These are phyloP conservation scores for Irpex sp. DNA, from an alignment of 1,284 basidiomycete genomes.

Conservation along the genomic window DNA sequence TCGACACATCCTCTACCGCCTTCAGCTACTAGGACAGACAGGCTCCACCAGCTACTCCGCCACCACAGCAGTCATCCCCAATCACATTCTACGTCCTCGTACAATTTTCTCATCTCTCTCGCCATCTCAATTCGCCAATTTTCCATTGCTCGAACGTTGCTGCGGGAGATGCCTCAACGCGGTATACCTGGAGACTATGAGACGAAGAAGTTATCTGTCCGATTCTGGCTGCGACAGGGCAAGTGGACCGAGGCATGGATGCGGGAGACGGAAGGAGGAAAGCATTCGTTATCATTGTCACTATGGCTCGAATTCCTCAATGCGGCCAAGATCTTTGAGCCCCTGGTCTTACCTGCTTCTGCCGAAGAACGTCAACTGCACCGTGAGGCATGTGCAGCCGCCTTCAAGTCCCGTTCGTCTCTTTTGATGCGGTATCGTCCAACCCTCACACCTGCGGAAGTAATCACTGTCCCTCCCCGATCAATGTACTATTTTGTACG, in stretches of 20 bases:
- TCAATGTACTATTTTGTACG: conserved; percentile 18
- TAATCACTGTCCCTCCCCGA: conserved; percentile 13
- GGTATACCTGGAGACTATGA: conserved; percentile 24
- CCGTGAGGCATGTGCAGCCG: not conserved
- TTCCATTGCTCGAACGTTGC: conserved; percentile 23
- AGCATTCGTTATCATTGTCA: conserved; percentile 18
- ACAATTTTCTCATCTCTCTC: conserved; percentile 30
- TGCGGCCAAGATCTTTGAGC: conserved; percentile 10
- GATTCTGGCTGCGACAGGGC: conserved; percentile 31
- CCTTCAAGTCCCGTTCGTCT: not conserved
- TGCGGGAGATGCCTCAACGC: conserved; percentile 27
- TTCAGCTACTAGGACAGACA: conserved; percentile 5
- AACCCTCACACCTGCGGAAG: conserved; percentile 7
- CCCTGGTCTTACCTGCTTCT: not conserved
- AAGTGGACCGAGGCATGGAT: conserved; percentile 30
- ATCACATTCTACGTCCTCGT: conserved; percentile 28
- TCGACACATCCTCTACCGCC: conserved; percentile 10
- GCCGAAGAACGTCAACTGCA: not conserved
- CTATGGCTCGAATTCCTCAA: conserved; percentile 30
- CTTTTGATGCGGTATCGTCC: conserved; percentile 6
- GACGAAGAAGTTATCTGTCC: conserved; percentile 30
- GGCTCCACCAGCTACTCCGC: conserved; percentile 13
- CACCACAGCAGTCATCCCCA: conserved; percentile 18
- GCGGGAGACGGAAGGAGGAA: conserved; percentile 15
- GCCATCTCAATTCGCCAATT: conserved; percentile 30